These are phyloP conservation scores for Acanthamoeba royreba DNA, from an alignment of 208 protist genomes.

Conservation along the genomic window DNA sequence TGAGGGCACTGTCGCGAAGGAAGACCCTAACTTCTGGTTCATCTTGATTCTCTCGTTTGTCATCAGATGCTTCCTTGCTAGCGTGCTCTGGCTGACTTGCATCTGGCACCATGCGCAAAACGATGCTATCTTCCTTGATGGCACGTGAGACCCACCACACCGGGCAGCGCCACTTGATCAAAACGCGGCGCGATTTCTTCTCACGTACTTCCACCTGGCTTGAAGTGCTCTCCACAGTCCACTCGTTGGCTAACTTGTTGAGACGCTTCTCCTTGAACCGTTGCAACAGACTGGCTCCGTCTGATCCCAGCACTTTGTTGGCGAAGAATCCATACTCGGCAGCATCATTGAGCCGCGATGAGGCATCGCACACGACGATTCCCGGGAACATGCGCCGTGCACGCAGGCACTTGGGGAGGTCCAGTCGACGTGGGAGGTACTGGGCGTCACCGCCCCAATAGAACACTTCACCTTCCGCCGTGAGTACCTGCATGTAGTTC, in stretches of 20 bases:
- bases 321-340: not conserved
- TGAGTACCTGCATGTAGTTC: not conserved
- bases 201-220: not conserved
- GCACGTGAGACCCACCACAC: not conserved
- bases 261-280: not conserved
- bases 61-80: not conserved
- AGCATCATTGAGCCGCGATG: not conserved
- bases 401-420: not conserved
- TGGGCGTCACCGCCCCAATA: not conserved
- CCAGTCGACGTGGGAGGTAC: not conserved
- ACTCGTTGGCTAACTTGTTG: not conserved
- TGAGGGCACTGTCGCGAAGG: not conserved
- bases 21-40: not conserved
- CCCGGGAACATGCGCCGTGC: not conserved
- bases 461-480: not conserved
- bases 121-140: not conserved
- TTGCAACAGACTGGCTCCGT: not conserved
- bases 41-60: not conserved
- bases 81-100: not conserved
- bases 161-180: not conserved
- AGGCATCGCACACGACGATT: not conserved
- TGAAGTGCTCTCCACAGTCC: not conserved
- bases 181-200: not conserved
- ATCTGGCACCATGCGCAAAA: not conserved
- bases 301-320: not conserved